Percentiles rank a stretch among this genome's conserved stretches.
Conservation (phyloP, 2,329 filamentous ascomycete genomes). For the Colletotrichum sp. region DNA sequence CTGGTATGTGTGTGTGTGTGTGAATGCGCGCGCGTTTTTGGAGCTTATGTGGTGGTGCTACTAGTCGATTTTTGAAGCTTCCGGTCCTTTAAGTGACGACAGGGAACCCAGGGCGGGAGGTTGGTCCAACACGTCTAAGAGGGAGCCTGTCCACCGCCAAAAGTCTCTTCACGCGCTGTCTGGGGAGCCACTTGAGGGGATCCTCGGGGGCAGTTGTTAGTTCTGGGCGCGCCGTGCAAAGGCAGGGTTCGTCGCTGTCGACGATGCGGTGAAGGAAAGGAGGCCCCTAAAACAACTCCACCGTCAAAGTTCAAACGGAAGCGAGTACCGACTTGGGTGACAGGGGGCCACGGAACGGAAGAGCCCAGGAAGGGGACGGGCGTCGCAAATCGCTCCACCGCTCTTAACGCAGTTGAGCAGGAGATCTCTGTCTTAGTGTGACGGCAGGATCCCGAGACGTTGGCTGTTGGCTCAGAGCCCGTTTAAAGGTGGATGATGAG, state of each 20-base stretch:
- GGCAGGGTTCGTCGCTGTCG: conserved; percentile 1
- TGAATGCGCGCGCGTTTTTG: background rate
- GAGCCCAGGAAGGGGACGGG: background rate
- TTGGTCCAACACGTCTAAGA: conserved; percentile 14
- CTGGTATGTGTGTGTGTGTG: conserved; percentile 1
- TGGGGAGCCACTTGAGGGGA: conserved; percentile 1
- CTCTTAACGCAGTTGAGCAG: background rate
- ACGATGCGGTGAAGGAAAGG: conserved; percentile 20
- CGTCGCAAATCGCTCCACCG: background rate
- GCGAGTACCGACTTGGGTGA: conserved; percentile 15
- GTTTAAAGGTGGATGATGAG: background rate
- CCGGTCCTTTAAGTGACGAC: conserved; percentile 13
- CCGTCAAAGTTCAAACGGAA: conserved; percentile 7
- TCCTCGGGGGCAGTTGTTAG: background rate
- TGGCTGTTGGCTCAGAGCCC: background rate
- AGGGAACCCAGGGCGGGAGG: conserved; percentile 7
- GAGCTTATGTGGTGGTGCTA: background rate
- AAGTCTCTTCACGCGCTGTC: background rate
- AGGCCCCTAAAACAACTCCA: conserved; percentile 17
- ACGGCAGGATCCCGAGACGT: background rate
- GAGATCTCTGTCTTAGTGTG: background rate
- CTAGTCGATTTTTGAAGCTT: conserved; percentile 11
- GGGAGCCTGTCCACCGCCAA: conserved; percentile 14
- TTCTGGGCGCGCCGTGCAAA: background rate
- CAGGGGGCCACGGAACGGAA: conserved; percentile 1